phyloP scores from a whole-genome alignment of 257 asterid species.

The Linderniella brevidens region DNA sequence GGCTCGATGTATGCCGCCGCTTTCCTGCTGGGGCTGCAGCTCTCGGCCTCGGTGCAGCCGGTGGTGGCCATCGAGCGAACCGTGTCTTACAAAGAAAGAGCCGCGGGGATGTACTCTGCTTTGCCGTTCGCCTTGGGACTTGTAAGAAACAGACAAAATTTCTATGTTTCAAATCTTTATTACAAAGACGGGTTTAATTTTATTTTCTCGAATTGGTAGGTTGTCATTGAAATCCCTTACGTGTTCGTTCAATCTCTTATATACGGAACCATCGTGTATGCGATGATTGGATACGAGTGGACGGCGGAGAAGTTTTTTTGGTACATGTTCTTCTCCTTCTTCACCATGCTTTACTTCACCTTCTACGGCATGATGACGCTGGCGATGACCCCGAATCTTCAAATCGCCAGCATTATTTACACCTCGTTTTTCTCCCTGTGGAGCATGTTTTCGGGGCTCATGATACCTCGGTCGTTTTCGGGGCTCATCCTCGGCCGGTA shows the following conservation, averaged over 20 bases:
- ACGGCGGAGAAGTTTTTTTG: constrained; percentile 21
- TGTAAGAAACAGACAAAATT: constrained; percentile 8
- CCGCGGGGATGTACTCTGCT: constrained; percentile 41
- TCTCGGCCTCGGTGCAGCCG: constrained; percentile 20
- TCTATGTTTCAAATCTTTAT: background rate
- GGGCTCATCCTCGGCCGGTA: constrained; percentile 28
- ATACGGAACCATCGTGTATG: constrained; percentile 29
- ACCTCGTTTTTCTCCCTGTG: constrained; percentile 13
- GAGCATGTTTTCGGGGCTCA: constrained; percentile 26
- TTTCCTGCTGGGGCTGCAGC: constrained; percentile 21
- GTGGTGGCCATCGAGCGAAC: constrained; percentile 24
- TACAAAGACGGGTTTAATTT: background rate
- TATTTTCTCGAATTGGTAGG: constrained; percentile 11
- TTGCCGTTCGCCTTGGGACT: constrained; percentile 36
- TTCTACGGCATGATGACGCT: constrained; percentile 31
- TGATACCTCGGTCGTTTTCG: constrained; percentile 23
- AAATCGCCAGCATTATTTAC: constrained; percentile 21
- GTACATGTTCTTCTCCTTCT: constrained; percentile 25
- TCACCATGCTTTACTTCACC: constrained; percentile 20
- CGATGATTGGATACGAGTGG: constrained; percentile 35
- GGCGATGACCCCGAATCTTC: constrained; percentile 20
- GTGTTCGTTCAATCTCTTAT: constrained; percentile 15
- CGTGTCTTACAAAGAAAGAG: constrained; percentile 30
- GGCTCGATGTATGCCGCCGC: constrained; percentile 22
- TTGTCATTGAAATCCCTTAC: constrained; percentile 23